Conservation (phyloP, 1,284 basidiomycete species). For the Puccinia sorghi region DNA sequence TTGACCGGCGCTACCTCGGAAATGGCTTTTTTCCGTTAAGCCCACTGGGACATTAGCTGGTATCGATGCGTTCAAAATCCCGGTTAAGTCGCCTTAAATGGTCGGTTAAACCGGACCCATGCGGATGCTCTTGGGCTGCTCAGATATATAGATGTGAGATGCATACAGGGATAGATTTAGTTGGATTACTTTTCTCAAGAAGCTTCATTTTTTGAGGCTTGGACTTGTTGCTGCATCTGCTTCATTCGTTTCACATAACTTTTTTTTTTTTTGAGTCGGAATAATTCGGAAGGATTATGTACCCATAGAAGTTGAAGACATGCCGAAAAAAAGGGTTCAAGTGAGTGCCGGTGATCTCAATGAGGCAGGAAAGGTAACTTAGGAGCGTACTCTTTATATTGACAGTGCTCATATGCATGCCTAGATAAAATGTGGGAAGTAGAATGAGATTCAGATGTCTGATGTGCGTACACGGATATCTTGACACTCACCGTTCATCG, state of each 20-base stretch:
- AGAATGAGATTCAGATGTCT: neutral
- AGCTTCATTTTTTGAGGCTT: slow-evolving; percentile 44
- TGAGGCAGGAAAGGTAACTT: too few relatives aligned
- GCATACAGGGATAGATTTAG: neutral
- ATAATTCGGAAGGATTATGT: neutral
- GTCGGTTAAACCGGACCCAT: too few relatives aligned
- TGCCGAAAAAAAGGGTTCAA: too few relatives aligned
- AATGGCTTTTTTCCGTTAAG: too few relatives aligned
- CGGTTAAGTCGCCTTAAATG: too few relatives aligned
- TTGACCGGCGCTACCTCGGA: too few relatives aligned
- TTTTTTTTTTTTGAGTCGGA: neutral
- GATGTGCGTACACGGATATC: neutral
- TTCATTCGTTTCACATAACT: slow-evolving; percentile 49
- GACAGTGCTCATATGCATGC: slow-evolving; percentile 50
- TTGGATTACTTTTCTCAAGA: neutral
- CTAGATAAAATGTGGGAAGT: slow-evolving; percentile 12
- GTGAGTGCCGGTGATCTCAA: too few relatives aligned
- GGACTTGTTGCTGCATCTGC: slow-evolving; percentile 47
- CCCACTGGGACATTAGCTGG: too few relatives aligned
- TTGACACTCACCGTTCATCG: slow-evolving; percentile 40
- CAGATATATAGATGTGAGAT: too few relatives aligned
- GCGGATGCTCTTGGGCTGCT: too few relatives aligned
- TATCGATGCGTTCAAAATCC: too few relatives aligned
- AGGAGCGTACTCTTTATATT: slow-evolving; percentile 49
- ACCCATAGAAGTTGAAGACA: too few relatives aligned